phyloP scores from a whole-genome alignment of 2,329 filamentous ascomycete genomes.

The Dothistroma septosporum region DNA sequence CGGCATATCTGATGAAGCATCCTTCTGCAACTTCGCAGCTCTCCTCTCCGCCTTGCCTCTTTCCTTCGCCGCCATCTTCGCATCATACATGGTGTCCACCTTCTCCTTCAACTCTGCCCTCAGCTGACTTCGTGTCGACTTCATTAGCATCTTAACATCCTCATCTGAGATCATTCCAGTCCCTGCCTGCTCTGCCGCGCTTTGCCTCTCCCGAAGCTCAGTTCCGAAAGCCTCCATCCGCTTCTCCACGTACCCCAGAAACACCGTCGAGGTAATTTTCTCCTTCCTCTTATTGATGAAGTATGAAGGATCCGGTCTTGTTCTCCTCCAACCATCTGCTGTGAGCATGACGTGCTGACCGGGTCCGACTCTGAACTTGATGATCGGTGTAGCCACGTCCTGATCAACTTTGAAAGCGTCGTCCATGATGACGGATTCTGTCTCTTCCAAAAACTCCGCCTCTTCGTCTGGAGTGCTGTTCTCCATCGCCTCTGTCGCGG shows the following conservation, averaged over 20 bases:
- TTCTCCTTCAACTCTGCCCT: conserved; percentile 22
- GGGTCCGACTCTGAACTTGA: conserved; percentile 32
- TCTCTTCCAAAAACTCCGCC: conserved; percentile 14
- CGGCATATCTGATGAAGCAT: background rate
- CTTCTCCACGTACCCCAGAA: conserved; percentile 13
- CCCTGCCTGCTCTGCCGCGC: background rate
- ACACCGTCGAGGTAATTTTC: conserved; percentile 9
- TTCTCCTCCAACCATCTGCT: conserved; percentile 29
- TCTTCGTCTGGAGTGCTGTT: conserved; percentile 15
- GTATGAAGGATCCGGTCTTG: conserved; percentile 17
- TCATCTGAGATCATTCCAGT: background rate
- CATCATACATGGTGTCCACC: conserved; percentile 10
- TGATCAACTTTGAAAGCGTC: conserved; percentile 29
- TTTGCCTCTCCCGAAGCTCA: conserved; percentile 5
- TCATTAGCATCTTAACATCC: conserved; percentile 9
- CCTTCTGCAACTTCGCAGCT: background rate
- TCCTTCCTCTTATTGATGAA: conserved; percentile 26
- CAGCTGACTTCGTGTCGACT: conserved; percentile 12
- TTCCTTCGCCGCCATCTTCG: conserved; percentile 11
- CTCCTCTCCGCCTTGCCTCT: conserved; percentile 8
- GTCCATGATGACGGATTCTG: conserved; percentile 26
- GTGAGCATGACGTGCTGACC: conserved; percentile 31
- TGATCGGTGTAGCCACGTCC: conserved; percentile 21
- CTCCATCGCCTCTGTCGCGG: conserved; percentile 14
- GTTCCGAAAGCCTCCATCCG: conserved; percentile 7